Conservation (phyloP, 352 stramenopile genomes). For the Thalassiosira ordinaria region DNA sequence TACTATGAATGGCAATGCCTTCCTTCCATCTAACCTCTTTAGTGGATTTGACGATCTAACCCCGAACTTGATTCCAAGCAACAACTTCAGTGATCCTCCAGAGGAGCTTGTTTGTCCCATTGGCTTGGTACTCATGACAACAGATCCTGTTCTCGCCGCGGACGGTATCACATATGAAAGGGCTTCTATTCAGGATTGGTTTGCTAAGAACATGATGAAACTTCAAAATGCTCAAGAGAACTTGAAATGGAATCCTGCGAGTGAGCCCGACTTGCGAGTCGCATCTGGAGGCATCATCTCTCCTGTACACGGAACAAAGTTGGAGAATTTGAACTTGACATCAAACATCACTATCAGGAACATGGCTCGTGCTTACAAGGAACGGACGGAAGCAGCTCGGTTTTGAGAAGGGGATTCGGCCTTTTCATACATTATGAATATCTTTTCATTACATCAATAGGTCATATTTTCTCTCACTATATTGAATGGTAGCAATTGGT, state of each 20-base stretch:
- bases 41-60: slow-evolving; percentile 18
- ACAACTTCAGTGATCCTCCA: slow-evolving; percentile 24
- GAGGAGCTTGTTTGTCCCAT: slow-evolving; percentile 56
- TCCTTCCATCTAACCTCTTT: slow-evolving; percentile 47
- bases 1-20: slow-evolving; percentile 29
- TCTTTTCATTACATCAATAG: too few species aligned
- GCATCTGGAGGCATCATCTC: too few species aligned
- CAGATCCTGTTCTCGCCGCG: slow-evolving; percentile 52
- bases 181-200: slow-evolving; percentile 51
- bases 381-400: slow-evolving; percentile 3
- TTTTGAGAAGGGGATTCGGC: too few species aligned
- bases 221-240: slow-evolving; percentile 24
- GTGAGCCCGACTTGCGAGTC: slow-evolving; percentile 11
- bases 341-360: slow-evolving; percentile 36
- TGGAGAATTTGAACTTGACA: slow-evolving; percentile 29
- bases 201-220: slow-evolving; percentile 24
- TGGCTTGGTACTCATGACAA: slow-evolving; percentile 44
- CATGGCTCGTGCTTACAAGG: slow-evolving; percentile 32
- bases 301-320: slow-evolving; percentile 22
- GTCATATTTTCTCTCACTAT: too few species aligned
- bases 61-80: too few species aligned
- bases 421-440: too few species aligned
- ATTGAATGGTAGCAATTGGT: too few species aligned
- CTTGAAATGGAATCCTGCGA: slow-evolving; percentile 24
- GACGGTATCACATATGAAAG: slow-evolving; percentile 59